These are phyloP conservation scores for Exophiala aquamarina DNA, from an alignment of 2,329 filamentous ascomycete species.

Conservation along the genomic window DNA sequence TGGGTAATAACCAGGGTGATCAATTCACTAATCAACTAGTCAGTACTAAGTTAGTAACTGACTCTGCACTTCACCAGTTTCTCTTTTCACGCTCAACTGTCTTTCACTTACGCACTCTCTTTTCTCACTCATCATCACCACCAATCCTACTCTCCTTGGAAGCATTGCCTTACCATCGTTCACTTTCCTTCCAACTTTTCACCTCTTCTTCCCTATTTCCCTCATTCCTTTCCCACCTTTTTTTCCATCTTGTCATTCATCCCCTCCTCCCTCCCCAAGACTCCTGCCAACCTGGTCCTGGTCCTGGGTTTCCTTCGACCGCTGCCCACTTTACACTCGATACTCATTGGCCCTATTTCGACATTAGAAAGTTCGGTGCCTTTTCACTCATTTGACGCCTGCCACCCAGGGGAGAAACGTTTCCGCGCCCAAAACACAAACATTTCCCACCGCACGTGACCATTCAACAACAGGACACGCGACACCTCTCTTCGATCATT, in stretches of 20 bases:
- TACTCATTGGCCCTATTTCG: background rate
- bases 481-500: slow-evolving; percentile 6
- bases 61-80: too few species aligned
- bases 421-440: background rate
- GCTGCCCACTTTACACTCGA: background rate
- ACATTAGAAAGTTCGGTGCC: background rate
- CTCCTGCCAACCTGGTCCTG: too few species aligned
- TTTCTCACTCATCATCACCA: too few species aligned
- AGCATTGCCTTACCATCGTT: too few species aligned
- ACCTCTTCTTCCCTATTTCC: background rate
- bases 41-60: too few species aligned
- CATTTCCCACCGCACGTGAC: slow-evolving; percentile 15
- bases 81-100: too few species aligned
- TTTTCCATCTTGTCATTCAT: background rate
- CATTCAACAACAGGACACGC: slow-evolving; percentile 6
- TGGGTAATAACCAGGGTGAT: too few species aligned
- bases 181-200: background rate
- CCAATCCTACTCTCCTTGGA: too few species aligned
- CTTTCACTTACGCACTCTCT: too few species aligned
- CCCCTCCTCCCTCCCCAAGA: background rate
- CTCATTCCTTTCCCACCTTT: background rate
- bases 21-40: too few species aligned
- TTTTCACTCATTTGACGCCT: background rate
- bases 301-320: background rate
- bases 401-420: background rate